Evolutionary conservation across 1,284 basidiomycete species (phyloP), one percentile per base, ranked within the genome.

Genomic region (Leccinum fallax): DNA sequence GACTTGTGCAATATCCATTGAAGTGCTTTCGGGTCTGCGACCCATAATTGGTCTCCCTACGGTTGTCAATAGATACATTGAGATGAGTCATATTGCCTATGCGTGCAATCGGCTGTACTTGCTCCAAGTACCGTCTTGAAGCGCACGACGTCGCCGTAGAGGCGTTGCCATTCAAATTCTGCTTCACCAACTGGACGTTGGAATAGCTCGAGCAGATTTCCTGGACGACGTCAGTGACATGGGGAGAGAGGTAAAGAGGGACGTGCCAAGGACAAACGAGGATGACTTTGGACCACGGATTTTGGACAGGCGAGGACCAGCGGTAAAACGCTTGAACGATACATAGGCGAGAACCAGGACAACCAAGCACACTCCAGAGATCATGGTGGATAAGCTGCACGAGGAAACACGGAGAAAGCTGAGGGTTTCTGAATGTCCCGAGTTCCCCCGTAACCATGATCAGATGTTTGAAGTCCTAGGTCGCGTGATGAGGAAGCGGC

Each of bases 11-110:
- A 74, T 34, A 81, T 78, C 63, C 77, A 72, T 58, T 80, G 78
- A 8, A 81, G 64, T 3, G 78, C 78, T 63, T 80, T 80, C 16
- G 80, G 76, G 60, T 83, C 80, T 0, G 71, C 53, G n/a, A 77
- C 58, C 46, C 73, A 55, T 36, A 76, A 69, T 9, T 64, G 60
- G 55, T 77, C 63, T 11, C 54, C 58, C 75, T 75, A 43, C 4
- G 13, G 28, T 30, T 30, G 21, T 7, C 46, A 24, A 48, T 48
- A 13, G 46, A 19, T 43, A 19, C 9, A 19, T 19, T 43, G 11
- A 11, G n/a, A 5, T 46, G 10, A 32, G 32, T 32, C 32, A 19
- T 10, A 46, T 19, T 5, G 43, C 3, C 16, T 2, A 46, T 46
- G 19, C 10, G 19, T 46, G 43, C 19, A 46, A 46, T 19, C 19